Evolutionary conservation across 2,329 filamentous ascomycete genomes (phyloP).

Genomic region (Sporothrix phasma): DNA sequence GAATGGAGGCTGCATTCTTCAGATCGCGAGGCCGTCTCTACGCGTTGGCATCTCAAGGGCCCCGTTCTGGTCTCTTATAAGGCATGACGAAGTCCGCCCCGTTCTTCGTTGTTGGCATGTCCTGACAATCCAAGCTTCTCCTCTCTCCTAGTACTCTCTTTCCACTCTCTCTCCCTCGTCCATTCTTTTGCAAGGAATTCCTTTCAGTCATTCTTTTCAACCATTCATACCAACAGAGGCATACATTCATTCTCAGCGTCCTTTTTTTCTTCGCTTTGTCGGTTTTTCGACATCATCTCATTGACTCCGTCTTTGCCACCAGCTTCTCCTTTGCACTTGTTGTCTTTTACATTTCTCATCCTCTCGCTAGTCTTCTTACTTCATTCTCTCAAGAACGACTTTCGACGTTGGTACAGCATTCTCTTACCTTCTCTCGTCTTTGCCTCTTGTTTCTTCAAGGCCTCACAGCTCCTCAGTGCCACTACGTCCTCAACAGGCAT

Average conservation of each 20-base stretch:
- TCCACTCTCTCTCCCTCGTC: constrained; percentile 4
- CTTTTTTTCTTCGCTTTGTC: background rate
- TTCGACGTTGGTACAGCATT: no score
- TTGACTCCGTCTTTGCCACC: background rate
- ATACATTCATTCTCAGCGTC: constrained; percentile 4
- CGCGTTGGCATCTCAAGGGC: constrained; percentile 15
- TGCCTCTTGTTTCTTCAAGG: background rate
- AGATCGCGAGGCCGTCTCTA: constrained; percentile 4
- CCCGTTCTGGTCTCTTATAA: constrained; percentile 14
- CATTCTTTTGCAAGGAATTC: constrained; percentile 13
- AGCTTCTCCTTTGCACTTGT: background rate
- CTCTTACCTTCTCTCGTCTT: background rate
- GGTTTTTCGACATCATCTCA: background rate
- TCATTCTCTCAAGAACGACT: constrained; percentile 2
- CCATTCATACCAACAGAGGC: background rate
- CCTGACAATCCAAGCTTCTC: constrained; percentile 14
- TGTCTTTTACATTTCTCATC: background rate
- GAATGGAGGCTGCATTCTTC: constrained; percentile 17
- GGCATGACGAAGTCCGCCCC: constrained; percentile 14
- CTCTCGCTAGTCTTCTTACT: background rate
- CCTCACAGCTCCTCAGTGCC: background rate
- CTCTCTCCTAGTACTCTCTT: constrained; percentile 4
- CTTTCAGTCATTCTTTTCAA: constrained; percentile 14
- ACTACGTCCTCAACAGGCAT: background rate
- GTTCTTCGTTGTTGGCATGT: constrained; percentile 15